Base-by-base conservation (phyloP, 176 grass and related monocot genomes). In the Oryza longistaminata region DNA sequence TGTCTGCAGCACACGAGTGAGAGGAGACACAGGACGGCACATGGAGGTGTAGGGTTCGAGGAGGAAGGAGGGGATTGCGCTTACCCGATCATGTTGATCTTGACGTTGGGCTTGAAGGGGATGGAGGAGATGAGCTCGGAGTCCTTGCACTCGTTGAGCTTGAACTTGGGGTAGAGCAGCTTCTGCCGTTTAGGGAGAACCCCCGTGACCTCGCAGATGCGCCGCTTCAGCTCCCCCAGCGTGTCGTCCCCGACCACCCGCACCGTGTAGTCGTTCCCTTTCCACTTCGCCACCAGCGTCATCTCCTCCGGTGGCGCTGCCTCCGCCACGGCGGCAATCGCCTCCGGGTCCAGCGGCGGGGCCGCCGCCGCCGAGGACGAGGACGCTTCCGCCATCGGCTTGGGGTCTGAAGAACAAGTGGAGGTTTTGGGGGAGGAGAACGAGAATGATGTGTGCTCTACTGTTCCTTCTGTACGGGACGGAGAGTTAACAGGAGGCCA, bases 11-110 rank as follows among this genome's bases (percentile, higher is more conserved):
- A 45, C 73, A 5, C 66, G 53, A 66, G 4, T 35, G 42, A 48
- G 42, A 48, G 6, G 46, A 29, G 11, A 68, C 35, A 66, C 35
- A 55, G 7, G 11, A 26, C 64, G 10, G 11, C 37, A 0, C 53
- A 62, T 62, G 61, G 14, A 58, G 15, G 3, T 13, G 5, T 13
- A 64, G 45, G 70, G 12, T 27, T 50, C 9, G 17, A 52, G 70
- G 83, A 67, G 25, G 35, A 37, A 69, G 11, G 4, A 3, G 48
- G 9, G 60, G 5, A 82, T 48, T 25, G 67, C 83, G 60, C 77
- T 76, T 66, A 99, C 96, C 96, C 96, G 71, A 99, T 88, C 96
- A 99, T 96, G 71, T 78, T 91, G 88, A 99, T 86, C 79, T 96
- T 96, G 53, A 85, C 75, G n/a, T 83, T 89, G 68, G 90, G 60